Evolutionary conservation across 108 stramenopile species (phyloP).

Genomic region (Fistulifera solaris): DNA sequence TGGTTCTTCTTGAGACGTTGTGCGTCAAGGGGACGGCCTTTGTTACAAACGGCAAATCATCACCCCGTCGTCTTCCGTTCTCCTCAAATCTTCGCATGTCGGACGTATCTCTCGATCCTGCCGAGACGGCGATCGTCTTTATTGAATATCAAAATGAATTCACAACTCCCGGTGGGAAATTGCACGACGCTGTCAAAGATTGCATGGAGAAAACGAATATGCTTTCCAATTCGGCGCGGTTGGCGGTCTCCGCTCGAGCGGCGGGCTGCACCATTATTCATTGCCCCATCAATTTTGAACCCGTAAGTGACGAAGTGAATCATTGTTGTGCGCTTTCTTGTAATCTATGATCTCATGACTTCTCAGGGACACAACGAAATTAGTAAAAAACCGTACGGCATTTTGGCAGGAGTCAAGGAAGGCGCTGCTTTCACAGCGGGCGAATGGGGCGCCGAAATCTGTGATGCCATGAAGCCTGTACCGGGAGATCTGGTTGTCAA

Average conservation of each 20-base stretch:
- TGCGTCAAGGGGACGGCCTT: no score
- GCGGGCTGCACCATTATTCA: conserved; percentile 55
- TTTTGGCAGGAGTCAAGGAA: conserved; percentile 55
- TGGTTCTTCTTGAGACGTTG: no score
- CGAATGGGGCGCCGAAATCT: conserved; percentile 49
- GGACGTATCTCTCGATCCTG: conserved; percentile 27
- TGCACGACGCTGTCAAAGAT: conserved; percentile 55
- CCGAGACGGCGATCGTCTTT: conserved; percentile 54
- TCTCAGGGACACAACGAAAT: conserved; percentile 41
- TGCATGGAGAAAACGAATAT: conserved; percentile 41
- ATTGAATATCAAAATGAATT: conserved; percentile 84
- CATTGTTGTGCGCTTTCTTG: neutral
- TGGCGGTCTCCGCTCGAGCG: conserved; percentile 32
- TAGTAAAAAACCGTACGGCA: conserved; percentile 39
- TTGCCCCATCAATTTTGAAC: conserved; percentile 49
- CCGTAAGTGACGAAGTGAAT: no score
- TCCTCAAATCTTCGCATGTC: neutral
- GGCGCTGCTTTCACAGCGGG: conserved; percentile 45
- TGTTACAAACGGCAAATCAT: neutral
- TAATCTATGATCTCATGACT: no score
- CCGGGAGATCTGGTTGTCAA: conserved; percentile 42
- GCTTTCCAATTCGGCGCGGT: conserved; percentile 44
- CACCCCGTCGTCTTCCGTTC: neutral
- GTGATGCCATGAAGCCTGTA: conserved; percentile 44
- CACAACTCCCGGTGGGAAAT: conserved; percentile 59